Conservation (phyloP, 2,329 filamentous ascomycete genomes). For the Coniella vitis region DNA sequence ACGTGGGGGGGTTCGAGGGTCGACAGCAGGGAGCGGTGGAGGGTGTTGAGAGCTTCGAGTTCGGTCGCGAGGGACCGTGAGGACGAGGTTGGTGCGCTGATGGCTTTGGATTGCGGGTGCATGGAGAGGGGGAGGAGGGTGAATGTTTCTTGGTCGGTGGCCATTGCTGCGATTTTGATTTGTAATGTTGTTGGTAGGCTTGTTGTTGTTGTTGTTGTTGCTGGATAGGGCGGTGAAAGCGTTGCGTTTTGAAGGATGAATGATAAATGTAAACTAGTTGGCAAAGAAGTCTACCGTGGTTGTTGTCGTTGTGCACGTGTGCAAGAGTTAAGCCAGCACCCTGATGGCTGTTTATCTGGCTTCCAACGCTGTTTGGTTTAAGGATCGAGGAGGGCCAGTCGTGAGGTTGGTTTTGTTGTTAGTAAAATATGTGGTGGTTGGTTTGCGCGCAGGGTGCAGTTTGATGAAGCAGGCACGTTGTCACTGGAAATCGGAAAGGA, state of each 20-base stretch:
- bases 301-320: not conserved
- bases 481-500: not conserved
- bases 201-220: not conserved
- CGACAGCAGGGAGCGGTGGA: slow-evolving; percentile 67
- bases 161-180: slow-evolving; percentile 8
- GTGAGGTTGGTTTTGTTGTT: no score
- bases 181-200: not conserved
- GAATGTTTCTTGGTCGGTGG: slow-evolving; percentile 61
- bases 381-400: no score
- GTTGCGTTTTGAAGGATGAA: no score
- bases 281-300: no score
- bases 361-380: no score
- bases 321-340: no score
- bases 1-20: slow-evolving; percentile 52
- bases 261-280: no score
- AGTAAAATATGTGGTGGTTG: no score
- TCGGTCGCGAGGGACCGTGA: slow-evolving; percentile 51
- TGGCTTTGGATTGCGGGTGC: slow-evolving; percentile 73
- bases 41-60: slow-evolving; percentile 66
- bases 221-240: not conserved
- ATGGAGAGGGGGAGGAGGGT: slow-evolving; percentile 74
- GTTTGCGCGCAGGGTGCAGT: no score
- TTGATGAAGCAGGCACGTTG: no score
- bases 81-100: slow-evolving; percentile 38
- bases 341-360: no score